Conservation (phyloP, 768 basidiomycete species). For the Amanita jacksonii region DNA sequence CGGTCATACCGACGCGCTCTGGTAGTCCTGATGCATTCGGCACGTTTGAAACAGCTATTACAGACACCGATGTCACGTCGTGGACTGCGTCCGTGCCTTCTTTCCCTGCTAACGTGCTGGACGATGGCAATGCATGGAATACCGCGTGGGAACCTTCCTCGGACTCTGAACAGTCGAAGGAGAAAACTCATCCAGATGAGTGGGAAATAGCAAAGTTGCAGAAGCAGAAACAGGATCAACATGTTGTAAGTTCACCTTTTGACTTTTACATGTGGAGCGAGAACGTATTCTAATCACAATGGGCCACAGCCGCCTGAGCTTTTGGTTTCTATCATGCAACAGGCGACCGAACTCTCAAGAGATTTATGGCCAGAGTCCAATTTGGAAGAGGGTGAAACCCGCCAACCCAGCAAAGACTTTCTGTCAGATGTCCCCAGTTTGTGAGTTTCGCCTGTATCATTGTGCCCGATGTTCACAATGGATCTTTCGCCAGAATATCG, state of each 20-base stretch:
- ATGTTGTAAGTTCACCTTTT: slow-evolving; percentile 44
- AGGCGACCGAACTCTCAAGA: slow-evolving; percentile 40
- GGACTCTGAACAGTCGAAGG: slow-evolving; percentile 12
- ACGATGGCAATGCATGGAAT: slow-evolving; percentile 28
- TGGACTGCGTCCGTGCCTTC: slow-evolving; percentile 25
- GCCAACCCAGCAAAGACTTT: slow-evolving; percentile 10
- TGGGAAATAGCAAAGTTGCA: slow-evolving; percentile 56
- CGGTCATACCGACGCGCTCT: slow-evolving; percentile 12
- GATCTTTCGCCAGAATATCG: slow-evolving; percentile 24
- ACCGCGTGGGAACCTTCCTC: slow-evolving; percentile 29
- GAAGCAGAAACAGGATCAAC: slow-evolving; percentile 50
- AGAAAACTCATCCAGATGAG: slow-evolving; percentile 37
- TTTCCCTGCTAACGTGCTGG: slow-evolving; percentile 15
- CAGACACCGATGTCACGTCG: slow-evolving; percentile 19
- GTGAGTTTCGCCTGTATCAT: slow-evolving; percentile 33
- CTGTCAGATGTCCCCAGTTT: slow-evolving; percentile 44
- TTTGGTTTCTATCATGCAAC: slow-evolving; percentile 44
- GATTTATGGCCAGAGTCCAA: slow-evolving; percentile 41
- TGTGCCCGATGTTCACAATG: neutral
- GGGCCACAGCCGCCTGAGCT: slow-evolving; percentile 53
- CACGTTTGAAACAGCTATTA: slow-evolving; percentile 40
- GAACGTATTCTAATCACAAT: slow-evolving; percentile 13
- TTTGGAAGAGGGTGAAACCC: slow-evolving; percentile 3
- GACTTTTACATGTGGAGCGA: slow-evolving; percentile 2
- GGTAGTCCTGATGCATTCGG: slow-evolving; percentile 43